phyloP scores from a whole-genome alignment of 2,329 filamentous ascomycete genomes.

The Aspergillus sp. region DNA sequence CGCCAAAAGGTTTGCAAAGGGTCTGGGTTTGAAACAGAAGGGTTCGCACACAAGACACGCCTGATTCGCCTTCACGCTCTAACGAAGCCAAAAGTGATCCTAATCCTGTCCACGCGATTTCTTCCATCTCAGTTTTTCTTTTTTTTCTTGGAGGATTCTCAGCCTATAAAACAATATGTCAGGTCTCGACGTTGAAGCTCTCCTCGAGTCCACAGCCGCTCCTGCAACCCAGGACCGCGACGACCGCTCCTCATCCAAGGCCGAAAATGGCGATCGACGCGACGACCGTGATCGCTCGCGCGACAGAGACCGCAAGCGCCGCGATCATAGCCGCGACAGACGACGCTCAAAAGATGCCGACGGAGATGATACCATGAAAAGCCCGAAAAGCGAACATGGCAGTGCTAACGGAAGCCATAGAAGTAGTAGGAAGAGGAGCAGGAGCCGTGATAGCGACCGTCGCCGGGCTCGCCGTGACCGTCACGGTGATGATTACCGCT shows the following conservation, averaged over 20 bases:
- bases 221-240: conserved; percentile 55
- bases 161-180: conserved; percentile 54
- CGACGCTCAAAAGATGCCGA: conserved; percentile 53
- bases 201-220: conserved; percentile 81
- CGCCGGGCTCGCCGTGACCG: conserved; percentile 72
- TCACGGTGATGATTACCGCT: conserved; percentile 53
- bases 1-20: conserved; percentile 11
- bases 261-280: conserved; percentile 55
- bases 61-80: conserved; percentile 29
- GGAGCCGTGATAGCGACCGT: conserved; percentile 73
- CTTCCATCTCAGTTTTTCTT: conserved; percentile 18
- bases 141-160: conserved; percentile 18
- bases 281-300: conserved; percentile 59
- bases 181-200: conserved; percentile 79
- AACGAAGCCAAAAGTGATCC: conserved; percentile 38
- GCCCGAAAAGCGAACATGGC: conserved; percentile 72
- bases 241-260: conserved; percentile 50
- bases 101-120: conserved; percentile 29
- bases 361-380: conserved; percentile 60
- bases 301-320: conserved; percentile 58
- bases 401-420: conserved; percentile 69
- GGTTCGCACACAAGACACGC: conserved; percentile 34
- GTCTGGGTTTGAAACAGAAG: conserved; percentile 27
- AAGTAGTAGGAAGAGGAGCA: conserved; percentile 79
- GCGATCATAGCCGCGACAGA: conserved; percentile 59